Base-by-base conservation (phyloP, 73 alveolate genomes). In the Durusdinium trenchii region DNA sequence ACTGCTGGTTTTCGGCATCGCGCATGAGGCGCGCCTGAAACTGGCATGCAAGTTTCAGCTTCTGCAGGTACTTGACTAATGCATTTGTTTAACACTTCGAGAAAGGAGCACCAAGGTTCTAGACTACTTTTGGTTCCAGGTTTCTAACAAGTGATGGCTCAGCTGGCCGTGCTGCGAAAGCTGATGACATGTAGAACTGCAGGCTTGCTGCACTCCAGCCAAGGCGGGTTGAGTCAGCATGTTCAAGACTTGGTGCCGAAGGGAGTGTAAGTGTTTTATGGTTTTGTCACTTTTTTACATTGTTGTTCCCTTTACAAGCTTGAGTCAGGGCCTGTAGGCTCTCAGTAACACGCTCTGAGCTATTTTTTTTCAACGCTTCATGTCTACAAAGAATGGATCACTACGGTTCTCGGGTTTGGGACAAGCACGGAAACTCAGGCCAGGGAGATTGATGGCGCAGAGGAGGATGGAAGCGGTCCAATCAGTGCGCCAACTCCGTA, bases 401-500 rank as follows among this genome's bases (percentile, higher is more conserved):
- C n/a, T n/a, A n/a, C n/a, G n/a, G n/a, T n/a, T n/a, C n/a, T n/a
- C n/a, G n/a, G n/a, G n/a, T n/a, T n/a, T n/a, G n/a, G n/a, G n/a
- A n/a, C n/a, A n/a, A 38, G 52, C 18, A n/a, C n/a, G n/a, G n/a
- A n/a, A n/a, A n/a, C n/a, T n/a, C 23, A 78, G 87, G 87, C 87
- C 26, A 78, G 87, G 61, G 87, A 78, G 61, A 42, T 78, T 60
- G 60, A 78, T 18, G 54, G 42, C 28, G 87, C 45, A 42, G 87
- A 78, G 46, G 87, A 78, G 87, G 46, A 78, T 45, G 87, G 87
- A 18, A 50, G 46, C 30, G 87, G 87, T 60, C 87, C 87, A 23
- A 38, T 78, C 40, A 43, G 61, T 28, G 87, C 87, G 61, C 87
- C 87, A 16, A 78, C 87, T 35, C 87, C 87, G 42, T 78, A 78